Base-by-base conservation (phyloP, 148 eudicot genomes). In the Chenopodium album region DNA sequence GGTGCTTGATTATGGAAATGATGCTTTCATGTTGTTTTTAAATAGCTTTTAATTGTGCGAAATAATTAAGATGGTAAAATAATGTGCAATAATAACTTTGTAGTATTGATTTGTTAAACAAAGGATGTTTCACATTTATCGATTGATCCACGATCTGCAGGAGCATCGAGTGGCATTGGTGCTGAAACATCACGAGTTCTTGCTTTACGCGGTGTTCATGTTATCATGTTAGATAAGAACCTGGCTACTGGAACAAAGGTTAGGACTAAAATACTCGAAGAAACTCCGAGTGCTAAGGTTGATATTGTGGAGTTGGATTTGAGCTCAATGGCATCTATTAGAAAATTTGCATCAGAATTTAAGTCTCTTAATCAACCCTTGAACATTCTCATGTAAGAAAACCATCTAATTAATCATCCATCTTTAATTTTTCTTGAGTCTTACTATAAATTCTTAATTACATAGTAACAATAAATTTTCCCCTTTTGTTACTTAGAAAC, bases 81-180 rank as follows among this genome's bases (percentile, higher is more conserved):
- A 41, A 41, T 41, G 44, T 7, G 44, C 44, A 41, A 41, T 37
- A 37, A 37, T 4, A 41, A 41, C 7, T 5, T 41, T 41, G 44
- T 5, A 26, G 17, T 7, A 41, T 41, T 41, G 44, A 6, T 41
- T 4, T 6, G 1, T 41, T 6, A 41, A 41, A 41, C 44, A 41
- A 41, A 41, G 44, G 44, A 41, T 41, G 44, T 41, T 41, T 41
- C 44, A 41, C 44, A 41, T 41, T 41, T 41, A 41, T 41, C 44
- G 7, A 70, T 60, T 79, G 34, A 73, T 60, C 26, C 32, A 67
- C 7, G 14, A 2, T 5, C 44, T 41, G 44, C 89, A 92, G 98
- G 98, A 82, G 98, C 94, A 75, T 92, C 98, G 41, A 92, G 96
- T 78, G 98, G 98, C 31, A 91, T 94, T 85, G 98, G 98, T 14